Evolutionary conservation across 108 stramenopile genomes (phyloP), one percentile per base, ranked within the genome.

Genomic region (Skeletonema grethae): DNA sequence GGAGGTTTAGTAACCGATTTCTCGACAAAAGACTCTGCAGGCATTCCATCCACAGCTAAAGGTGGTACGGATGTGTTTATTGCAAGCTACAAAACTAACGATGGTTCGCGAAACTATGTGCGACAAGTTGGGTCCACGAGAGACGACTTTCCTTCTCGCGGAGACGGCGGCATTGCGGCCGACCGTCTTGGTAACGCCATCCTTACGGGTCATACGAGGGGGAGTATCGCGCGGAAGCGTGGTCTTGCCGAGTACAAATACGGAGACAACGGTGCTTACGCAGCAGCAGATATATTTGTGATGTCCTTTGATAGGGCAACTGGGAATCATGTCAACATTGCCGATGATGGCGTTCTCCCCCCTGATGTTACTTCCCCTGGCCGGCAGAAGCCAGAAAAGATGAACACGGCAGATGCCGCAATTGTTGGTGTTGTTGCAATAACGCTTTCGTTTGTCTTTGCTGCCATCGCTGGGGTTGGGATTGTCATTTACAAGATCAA

Each of bases 31-130:
- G 63, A 61, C 43, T 45, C 12, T 30, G 28, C 32, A 50, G 62
- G 30, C 24, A 59, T 58, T 55, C 41, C 32, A 10, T 56, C 36
- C 34, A 63, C 29, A 25, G 55, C 73, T 4, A n/a, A 41, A 16
- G 84, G 84, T 22, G 80, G 80, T 9, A 73, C 68, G 16, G 86
- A 87, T 64, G 69, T 87, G 34, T 87, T 87, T 62, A 63, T 85
- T 46, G 73, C 84, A 38, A 81, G 82, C 35, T 85, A 80, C 63
- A 72, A 71, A 8, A 69, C 79, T 11, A 7, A 12, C 2, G 65
- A 73, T 56, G 86, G 86, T 10, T 48, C 45, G 4, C 82, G 75
- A 24, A 70, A 58, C 38, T 87, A 69, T 63, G 65, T 82, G 36
- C 64, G 46, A 25, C 84, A 87, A 67, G 43, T 87, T 24, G 86